These are phyloP conservation scores for Cocos nucifera DNA, from an alignment of 176 grass and related monocot genomes.

Conservation along the genomic window DNA sequence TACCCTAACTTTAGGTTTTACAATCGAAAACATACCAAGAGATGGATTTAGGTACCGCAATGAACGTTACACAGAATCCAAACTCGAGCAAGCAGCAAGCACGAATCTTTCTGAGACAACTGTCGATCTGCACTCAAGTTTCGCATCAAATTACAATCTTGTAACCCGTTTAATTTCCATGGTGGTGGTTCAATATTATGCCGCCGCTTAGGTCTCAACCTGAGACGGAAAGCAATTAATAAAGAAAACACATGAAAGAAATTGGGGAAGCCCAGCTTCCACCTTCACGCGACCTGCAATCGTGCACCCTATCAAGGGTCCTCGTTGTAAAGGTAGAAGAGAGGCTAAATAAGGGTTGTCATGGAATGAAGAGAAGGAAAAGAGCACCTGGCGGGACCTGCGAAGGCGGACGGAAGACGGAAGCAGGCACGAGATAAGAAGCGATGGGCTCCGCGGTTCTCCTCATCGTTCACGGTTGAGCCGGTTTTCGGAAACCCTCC, in stretches of 20 bases:
- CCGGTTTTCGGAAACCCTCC: no score
- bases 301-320: conserved; percentile 34
- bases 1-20: no score
- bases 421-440: no score
- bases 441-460: conserved; percentile 8
- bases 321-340: not conserved
- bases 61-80: no score
- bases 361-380: not conserved
- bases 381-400: conserved; percentile 19
- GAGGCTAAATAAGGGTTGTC: not conserved
- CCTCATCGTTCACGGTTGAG: not conserved
- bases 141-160: no score
- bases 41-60: no score
- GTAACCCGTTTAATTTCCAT: no score
- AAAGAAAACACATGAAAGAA: not conserved
- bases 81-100: no score
- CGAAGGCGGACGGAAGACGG: conserved; percentile 7
- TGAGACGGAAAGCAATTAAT: not conserved
- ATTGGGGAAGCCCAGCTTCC: not conserved
- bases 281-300: conserved; percentile 49
- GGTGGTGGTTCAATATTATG: no score
- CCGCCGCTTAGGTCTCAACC: not conserved
- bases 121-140: no score
- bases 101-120: no score
- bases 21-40: no score